Percentiles rank a stretch among this genome's conserved stretches.
Conservation (phyloP, 2,329 filamentous ascomycete species). For the Cercospora sp. region DNA sequence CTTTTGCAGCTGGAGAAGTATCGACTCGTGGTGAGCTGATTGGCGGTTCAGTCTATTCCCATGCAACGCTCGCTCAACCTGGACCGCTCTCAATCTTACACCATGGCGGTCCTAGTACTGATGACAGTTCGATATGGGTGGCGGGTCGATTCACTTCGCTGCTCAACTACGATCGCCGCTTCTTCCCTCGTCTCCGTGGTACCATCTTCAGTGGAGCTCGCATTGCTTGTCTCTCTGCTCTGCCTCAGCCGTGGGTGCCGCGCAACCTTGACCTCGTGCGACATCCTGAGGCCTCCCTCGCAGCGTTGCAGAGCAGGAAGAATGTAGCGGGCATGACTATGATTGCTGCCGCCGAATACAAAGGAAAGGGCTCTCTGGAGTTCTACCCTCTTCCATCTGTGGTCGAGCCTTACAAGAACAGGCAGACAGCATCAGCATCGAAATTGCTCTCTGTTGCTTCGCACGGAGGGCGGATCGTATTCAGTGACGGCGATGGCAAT, state of each 20-base stretch:
- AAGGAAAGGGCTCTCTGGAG: conserved; percentile 85
- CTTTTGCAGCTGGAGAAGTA: conserved; percentile 21
- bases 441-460: conserved; percentile 79
- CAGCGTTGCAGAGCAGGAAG: conserved; percentile 58
- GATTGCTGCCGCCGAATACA: conserved; percentile 85
- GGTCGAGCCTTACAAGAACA: conserved; percentile 63
- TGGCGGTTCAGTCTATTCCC: conserved; percentile 47
- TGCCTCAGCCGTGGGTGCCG: conserved; percentile 68
- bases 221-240: conserved; percentile 69
- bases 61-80: conserved; percentile 74
- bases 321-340: conserved; percentile 62
- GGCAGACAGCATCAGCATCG: conserved; percentile 76
- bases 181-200: conserved; percentile 73
- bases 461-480: conserved; percentile 79
- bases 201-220: conserved; percentile 82
- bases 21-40: conserved; percentile 32
- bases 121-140: conserved; percentile 75
- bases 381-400: conserved; percentile 64
- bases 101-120: conserved; percentile 55
- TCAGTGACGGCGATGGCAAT: conserved; percentile 79
- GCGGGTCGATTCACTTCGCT: conserved; percentile 87
- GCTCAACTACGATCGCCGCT: conserved; percentile 83
- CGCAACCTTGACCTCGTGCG: conserved; percentile 61
- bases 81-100: conserved; percentile 83
- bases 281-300: conserved; percentile 49